Percentiles rank a stretch among this genome's conserved stretches.
These are phyloP conservation scores for Stereum hirsutum DNA, from an alignment of 1,284 basidiomycete genomes.

Conservation along the genomic window DNA sequence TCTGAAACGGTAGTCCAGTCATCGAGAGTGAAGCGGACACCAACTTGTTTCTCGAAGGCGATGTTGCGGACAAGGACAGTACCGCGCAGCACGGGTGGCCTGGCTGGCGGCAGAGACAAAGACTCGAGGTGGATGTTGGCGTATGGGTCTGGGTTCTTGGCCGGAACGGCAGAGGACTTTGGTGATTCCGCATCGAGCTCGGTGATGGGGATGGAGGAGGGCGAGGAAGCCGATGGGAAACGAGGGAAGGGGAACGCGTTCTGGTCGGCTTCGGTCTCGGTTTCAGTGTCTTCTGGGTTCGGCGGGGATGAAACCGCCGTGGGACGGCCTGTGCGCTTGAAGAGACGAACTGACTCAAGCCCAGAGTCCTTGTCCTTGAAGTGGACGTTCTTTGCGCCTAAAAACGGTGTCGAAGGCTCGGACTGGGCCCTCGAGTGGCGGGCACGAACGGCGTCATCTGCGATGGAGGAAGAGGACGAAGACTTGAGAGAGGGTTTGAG, in stretches of 20 bases:
- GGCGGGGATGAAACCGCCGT: constrained; percentile 49
- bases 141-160: constrained; percentile 22
- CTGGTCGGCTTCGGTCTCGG: constrained; percentile 58
- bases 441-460: constrained; percentile 21
- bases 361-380: constrained; percentile 63
- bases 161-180: constrained; percentile 34
- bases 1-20: constrained; percentile 92
- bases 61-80: constrained; percentile 74
- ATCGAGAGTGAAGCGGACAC: constrained; percentile 86
- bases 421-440: constrained; percentile 41
- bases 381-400: constrained; percentile 83
- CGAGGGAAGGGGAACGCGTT: constrained; percentile 27
- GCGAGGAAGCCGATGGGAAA: neutral
- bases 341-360: constrained; percentile 79
- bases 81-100: constrained; percentile 32
- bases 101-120: constrained; percentile 26
- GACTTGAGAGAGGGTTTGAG: constrained; percentile 86
- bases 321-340: constrained; percentile 76
- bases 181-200: constrained; percentile 29
- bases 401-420: constrained; percentile 61
- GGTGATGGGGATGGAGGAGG: constrained; percentile 17
- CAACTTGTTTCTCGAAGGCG: constrained; percentile 82
- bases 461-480: constrained; percentile 42
- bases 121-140: constrained; percentile 45
- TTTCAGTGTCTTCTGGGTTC: constrained; percentile 63